Percentiles rank a stretch among this genome's conserved stretches.
These are phyloP conservation scores for Neurospora hispaniola DNA, from an alignment of 495 filamentous ascomycete species.

Conservation along the genomic window DNA sequence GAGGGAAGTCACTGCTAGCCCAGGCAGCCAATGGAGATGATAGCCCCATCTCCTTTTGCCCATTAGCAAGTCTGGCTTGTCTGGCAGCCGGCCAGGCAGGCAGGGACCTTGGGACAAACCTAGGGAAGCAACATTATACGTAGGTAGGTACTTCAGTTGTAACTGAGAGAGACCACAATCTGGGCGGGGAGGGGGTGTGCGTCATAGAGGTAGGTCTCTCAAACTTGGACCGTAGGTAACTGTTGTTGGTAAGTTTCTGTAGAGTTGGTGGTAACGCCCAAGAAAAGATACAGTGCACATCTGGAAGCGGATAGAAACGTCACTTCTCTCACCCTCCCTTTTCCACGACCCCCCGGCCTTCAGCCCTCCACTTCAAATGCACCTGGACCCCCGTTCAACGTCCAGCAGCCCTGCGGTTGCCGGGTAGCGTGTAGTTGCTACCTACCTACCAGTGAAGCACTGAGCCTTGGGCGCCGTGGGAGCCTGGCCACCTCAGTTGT, in stretches of 20 bases:
- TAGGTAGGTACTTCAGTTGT: no score
- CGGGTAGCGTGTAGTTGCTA: not conserved
- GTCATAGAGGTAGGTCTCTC: not conserved
- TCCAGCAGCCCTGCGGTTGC: not conserved
- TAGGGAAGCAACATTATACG: not conserved
- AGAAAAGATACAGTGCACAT: slow-evolving; percentile 2
- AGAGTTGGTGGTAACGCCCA: not conserved
- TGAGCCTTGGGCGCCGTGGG: not conserved
- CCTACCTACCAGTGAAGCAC: not conserved
- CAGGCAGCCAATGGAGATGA: not conserved
- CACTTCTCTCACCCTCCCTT: not conserved
- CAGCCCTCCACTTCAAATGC: not conserved
- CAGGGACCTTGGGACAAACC: not conserved
- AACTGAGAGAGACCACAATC: not conserved
- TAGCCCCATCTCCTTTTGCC: not conserved
- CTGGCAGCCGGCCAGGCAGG: no score
- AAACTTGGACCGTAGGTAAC: not conserved
- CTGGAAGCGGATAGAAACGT: slow-evolving; percentile 5
- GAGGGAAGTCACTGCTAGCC: not conserved
- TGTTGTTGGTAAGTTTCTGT: not conserved
- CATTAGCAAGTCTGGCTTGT: not conserved
- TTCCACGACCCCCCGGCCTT: not conserved
- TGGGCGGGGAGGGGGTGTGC: not conserved
- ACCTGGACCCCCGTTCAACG: not conserved
- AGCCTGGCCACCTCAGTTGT: not conserved